These are phyloP conservation scores for Dipodascus albidus DNA, from an alignment of 805 yeast species.

Conservation along the genomic window DNA sequence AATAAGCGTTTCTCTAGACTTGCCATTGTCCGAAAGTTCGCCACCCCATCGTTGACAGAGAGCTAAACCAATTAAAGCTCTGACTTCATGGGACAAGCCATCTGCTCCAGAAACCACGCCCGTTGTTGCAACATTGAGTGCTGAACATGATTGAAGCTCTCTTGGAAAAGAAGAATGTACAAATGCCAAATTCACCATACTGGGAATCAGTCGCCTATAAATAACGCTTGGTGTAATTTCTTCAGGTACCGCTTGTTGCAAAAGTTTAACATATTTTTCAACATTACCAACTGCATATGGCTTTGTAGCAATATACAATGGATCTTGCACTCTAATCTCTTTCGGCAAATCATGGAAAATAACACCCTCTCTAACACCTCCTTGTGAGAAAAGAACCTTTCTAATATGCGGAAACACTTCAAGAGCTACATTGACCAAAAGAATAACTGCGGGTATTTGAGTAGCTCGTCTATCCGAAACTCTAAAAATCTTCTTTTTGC, in stretches of 20 bases:
- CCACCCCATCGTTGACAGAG: conserved; percentile 78
- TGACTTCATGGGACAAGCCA: conserved; percentile 59
- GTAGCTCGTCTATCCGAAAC: conserved; percentile 54
- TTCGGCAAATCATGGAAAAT: conserved; percentile 50
- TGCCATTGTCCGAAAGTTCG: conserved; percentile 40
- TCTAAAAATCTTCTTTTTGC: conserved; percentile 39
- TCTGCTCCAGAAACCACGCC: conserved; percentile 69
- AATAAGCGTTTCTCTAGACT: conserved; percentile 28
- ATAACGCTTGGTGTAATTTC: conserved; percentile 47
- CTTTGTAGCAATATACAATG: conserved; percentile 53
- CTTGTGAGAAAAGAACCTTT: conserved; percentile 59
- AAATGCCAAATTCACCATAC: conserved; percentile 62
- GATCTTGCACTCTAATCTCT: conserved; percentile 52
- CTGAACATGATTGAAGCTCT: conserved; percentile 65
- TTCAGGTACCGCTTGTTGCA: conserved; percentile 46
- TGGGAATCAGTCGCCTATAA: conserved; percentile 49
- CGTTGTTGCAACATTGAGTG: conserved; percentile 58
- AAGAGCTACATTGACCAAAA: conserved; percentile 49
- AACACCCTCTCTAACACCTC: conserved; percentile 71
- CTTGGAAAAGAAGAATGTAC: conserved; percentile 69
- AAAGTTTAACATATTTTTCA: conserved; percentile 40
- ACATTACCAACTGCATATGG: conserved; percentile 64
- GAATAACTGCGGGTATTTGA: conserved; percentile 61
- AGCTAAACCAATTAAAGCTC: conserved; percentile 64
- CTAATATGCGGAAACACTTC: conserved; percentile 49